Conservation (phyloP, 495 filamentous ascomycete genomes). For the Tricharina praecox region DNA sequence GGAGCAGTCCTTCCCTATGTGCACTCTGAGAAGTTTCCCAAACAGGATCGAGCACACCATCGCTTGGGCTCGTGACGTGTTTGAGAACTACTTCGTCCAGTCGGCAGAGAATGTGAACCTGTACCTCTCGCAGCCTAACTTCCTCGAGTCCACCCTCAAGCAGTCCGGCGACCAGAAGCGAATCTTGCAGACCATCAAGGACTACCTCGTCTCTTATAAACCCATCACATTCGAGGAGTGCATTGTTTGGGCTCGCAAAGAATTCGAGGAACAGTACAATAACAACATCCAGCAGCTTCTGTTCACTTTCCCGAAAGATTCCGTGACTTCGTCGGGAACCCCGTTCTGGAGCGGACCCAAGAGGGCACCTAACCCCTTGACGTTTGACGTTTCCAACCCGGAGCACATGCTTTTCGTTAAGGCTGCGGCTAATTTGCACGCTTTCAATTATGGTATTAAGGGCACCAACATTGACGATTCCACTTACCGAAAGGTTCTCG, state of each 20-base stretch:
- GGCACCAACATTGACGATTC: conserved; percentile 48
- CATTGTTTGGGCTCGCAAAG: conserved; percentile 76
- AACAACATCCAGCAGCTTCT: conserved; percentile 92
- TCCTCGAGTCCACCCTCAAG: conserved; percentile 75
- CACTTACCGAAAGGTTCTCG: conserved; percentile 59
- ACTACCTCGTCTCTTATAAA: conserved; percentile 84
- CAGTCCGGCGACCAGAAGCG: conserved; percentile 93
- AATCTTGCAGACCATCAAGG: conserved; percentile 74
- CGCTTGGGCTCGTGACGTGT: conserved; percentile 90
- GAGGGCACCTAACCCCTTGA: conserved; percentile 80
- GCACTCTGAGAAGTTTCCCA: conserved; percentile 91
- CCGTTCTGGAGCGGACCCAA: conserved; percentile 98
- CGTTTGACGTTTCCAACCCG: conserved; percentile 66
- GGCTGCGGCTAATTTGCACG: conserved; percentile 80
- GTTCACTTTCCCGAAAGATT: conserved; percentile 95
- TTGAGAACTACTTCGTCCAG: conserved; percentile 84
- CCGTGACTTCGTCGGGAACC: conserved; percentile 67
- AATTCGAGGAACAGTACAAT: conserved; percentile 95
- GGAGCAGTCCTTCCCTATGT: conserved; percentile 98
- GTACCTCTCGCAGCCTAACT: conserved; percentile 82
- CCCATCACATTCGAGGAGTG: conserved; percentile 90
- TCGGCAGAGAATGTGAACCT: conserved; percentile 89
- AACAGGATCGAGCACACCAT: conserved; percentile 99
- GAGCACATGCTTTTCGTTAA: conserved; percentile 77
- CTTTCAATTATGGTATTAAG: conserved; percentile 95